phyloP scores from a whole-genome alignment of 2,329 filamentous ascomycete species.

The Myriangium duriaei region DNA sequence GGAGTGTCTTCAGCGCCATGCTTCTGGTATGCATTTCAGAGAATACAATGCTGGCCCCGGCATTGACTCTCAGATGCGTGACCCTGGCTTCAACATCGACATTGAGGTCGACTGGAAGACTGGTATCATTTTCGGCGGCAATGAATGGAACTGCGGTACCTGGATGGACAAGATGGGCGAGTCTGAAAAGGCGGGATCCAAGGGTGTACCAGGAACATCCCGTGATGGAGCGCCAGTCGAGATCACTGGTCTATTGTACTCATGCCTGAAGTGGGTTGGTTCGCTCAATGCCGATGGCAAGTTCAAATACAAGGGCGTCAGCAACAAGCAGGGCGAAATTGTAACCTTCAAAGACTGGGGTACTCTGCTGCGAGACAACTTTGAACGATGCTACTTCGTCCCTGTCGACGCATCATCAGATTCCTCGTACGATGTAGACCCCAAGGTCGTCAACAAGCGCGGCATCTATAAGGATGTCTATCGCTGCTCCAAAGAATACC shows the following conservation, averaged over 20 bases:
- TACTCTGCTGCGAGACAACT: constrained; percentile 64
- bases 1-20: constrained; percentile 85
- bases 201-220: constrained; percentile 90
- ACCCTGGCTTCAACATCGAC: constrained; percentile 83
- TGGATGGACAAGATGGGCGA: constrained; percentile 99
- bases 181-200: constrained; percentile 76
- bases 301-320: constrained; percentile 64
- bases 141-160: constrained; percentile 87
- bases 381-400: constrained; percentile 86
- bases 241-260: constrained; percentile 88
- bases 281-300: constrained; percentile 53
- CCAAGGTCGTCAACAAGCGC: constrained; percentile 68
- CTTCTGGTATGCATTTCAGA: constrained; percentile 76
- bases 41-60: constrained; percentile 86
- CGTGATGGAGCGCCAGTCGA: constrained; percentile 91
- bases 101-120: constrained; percentile 84
- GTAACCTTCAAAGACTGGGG: constrained; percentile 74
- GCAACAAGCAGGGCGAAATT: constrained; percentile 29
- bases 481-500: constrained; percentile 84
- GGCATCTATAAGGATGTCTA: constrained; percentile 99
- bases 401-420: constrained; percentile 61
- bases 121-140: constrained; percentile 87
- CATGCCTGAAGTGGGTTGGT: constrained; percentile 69
- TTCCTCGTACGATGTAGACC: constrained; percentile 64
- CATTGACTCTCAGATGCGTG: constrained; percentile 85